Evolutionary conservation across 352 stramenopile species (phyloP).

Genomic region (Phytophthora sojae): DNA sequence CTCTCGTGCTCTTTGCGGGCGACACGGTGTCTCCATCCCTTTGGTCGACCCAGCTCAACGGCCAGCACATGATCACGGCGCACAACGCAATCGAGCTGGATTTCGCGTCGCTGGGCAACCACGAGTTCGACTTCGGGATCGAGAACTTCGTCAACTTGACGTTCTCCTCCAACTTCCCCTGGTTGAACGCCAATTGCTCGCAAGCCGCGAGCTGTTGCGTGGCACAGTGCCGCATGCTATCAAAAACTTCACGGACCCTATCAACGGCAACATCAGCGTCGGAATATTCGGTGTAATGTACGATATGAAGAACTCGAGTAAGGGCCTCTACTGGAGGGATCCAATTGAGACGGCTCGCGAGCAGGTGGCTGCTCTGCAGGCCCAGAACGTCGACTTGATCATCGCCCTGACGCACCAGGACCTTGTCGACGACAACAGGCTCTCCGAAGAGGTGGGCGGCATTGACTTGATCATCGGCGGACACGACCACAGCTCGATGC

Average conservation of each 20-base stretch:
- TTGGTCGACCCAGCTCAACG: slow-evolving; percentile 82
- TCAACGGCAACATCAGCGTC: slow-evolving; percentile 60
- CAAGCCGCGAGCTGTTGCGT: slow-evolving; percentile 51
- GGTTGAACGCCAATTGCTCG: slow-evolving; percentile 80
- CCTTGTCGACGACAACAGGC: slow-evolving; percentile 68
- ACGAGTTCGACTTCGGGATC: slow-evolving; percentile 85
- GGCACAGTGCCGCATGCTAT: slow-evolving; percentile 59
- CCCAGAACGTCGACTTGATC: slow-evolving; percentile 68
- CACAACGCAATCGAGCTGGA: slow-evolving; percentile 81
- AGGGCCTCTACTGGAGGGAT: slow-evolving; percentile 71
- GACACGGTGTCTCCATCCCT: slow-evolving; percentile 85
- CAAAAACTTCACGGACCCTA: slow-evolving; percentile 50
- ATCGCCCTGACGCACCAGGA: slow-evolving; percentile 80
- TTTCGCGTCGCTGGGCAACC: slow-evolving; percentile 57
- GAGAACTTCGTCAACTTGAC: slow-evolving; percentile 80
- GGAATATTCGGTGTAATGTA: slow-evolving; percentile 84
- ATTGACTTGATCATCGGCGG: slow-evolving; percentile 76
- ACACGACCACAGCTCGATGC: slow-evolving; percentile 78
- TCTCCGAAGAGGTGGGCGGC: slow-evolving; percentile 69
- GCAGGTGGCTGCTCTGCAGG: slow-evolving; percentile 54
- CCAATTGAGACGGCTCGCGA: slow-evolving; percentile 61
- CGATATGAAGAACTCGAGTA: slow-evolving; percentile 72
- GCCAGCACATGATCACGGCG: slow-evolving; percentile 80
- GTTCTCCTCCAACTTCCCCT: slow-evolving; percentile 60
- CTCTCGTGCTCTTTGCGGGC: slow-evolving; percentile 77